Base-by-base conservation (phyloP, 1,284 basidiomycete genomes). In the Irpex sp. region DNA sequence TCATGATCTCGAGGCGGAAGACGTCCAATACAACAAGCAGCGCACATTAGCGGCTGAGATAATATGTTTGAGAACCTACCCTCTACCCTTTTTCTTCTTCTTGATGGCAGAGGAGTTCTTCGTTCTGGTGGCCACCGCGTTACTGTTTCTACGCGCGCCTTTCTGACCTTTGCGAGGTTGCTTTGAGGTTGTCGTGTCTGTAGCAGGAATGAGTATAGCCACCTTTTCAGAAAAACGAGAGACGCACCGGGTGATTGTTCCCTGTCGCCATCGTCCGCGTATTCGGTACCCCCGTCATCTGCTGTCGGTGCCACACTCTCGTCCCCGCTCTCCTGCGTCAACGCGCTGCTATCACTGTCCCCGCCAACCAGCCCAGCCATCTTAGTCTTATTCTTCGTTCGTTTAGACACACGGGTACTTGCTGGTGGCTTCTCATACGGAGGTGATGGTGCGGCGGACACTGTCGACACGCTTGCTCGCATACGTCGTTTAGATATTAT, bases 261-360 rank as follows among this genome's bases (percentile, higher is more conserved):
- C 66, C 79, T 80, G 61, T 86, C 86, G 58, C 85, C 85, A 36
- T 87, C 88, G 49, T 83, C 83, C 8, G 76, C 82, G 60, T 81
- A 79, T 56, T 87, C 87, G 6, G 86, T 87, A 8, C 39, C 39
- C 7, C 85, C 88, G 3, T 71, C 85, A 65, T 91, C 89, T 1
- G 88, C 88, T 21, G 81, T 85, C 55, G 80, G 80, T 23, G 69
- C 74, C 2, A 73, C 73, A 47, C 77, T 82, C 66, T 91, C 90
- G 61, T 91, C 89, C 7, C 84, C 88, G 62, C 87, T 91, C 71
- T 91, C 88, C 69, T 88, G 85, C 7, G 89, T 91, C 67, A 91
- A 69, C 37, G 87, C 89, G 64, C 90, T 91, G 66, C 87, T 90
- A 67, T 91, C 89, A 68, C 90, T 91, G 68, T 91, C 88, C 3